Percentiles rank a stretch among this genome's conserved stretches.
Conservation (phyloP, 2,329 filamentous ascomycete species). For the Lizonia empirigonia region DNA sequence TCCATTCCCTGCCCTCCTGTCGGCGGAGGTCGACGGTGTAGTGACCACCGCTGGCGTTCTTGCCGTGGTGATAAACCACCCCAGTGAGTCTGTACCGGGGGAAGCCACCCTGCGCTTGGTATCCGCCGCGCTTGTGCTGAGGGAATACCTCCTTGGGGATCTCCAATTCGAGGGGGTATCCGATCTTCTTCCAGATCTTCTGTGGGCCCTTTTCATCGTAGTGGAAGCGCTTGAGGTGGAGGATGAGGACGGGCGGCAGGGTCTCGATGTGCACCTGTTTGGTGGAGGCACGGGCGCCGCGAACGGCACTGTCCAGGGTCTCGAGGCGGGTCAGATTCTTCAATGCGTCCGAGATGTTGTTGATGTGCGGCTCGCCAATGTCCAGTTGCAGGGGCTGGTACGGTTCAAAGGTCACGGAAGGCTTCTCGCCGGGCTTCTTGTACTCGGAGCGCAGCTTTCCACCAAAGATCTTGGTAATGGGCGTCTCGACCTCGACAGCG, state of each 20-base stretch:
- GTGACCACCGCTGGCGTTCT: constrained; percentile 93
- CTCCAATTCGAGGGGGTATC: constrained; percentile 92
- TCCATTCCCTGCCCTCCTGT: constrained; percentile 95
- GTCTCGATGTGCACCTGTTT: constrained; percentile 96
- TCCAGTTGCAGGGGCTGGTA: constrained; percentile 95
- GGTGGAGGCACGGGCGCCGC: constrained; percentile 78
- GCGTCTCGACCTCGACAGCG: constrained; percentile 72
- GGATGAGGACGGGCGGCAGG: constrained; percentile 86
- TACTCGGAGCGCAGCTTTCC: constrained; percentile 90
- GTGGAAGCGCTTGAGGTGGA: constrained; percentile 97
- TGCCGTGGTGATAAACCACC: constrained; percentile 97
- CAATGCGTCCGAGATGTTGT: constrained; percentile 90
- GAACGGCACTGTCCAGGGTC: constrained; percentile 77
- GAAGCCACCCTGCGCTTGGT: constrained; percentile 69
- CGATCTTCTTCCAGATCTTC: constrained; percentile 98
- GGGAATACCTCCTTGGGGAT: constrained; percentile 90
- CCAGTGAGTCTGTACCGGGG: constrained; percentile 86
- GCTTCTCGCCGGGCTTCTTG: constrained; percentile 81
- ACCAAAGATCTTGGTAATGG: constrained; percentile 92
- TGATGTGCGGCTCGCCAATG: constrained; percentile 83
- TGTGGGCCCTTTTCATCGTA: constrained; percentile 89
- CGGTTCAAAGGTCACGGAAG: constrained; percentile 89
- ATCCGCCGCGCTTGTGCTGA: constrained; percentile 70
- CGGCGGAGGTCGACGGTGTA: constrained; percentile 97
- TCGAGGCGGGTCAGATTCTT: constrained; percentile 84